Evolutionary conservation across 768 basidiomycete genomes (phyloP).

Genomic region (Sistotremastrum suecicum): DNA sequence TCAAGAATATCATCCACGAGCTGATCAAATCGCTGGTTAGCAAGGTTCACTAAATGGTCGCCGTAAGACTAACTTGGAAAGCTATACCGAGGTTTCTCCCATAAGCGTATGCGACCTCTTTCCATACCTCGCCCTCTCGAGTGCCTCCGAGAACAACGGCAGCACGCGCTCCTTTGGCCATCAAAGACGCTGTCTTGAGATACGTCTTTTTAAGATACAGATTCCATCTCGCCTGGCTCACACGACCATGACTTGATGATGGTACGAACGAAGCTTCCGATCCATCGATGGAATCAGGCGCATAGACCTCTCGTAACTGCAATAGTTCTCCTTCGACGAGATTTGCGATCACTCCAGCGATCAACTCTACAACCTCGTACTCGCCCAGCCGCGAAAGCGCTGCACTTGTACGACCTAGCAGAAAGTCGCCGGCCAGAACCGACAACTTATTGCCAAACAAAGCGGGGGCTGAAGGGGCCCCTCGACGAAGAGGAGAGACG

Average conservation of each 20-base stretch:
- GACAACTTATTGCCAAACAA: conserved; percentile 88
- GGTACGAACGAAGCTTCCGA: neutral
- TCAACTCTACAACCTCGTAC: conserved; percentile 83
- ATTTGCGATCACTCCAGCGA: conserved; percentile 85
- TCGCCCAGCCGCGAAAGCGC: conserved; percentile 79
- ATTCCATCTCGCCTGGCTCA: conserved; percentile 44
- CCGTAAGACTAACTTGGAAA: conserved; percentile 59
- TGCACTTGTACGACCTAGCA: conserved; percentile 81
- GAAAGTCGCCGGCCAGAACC: conserved; percentile 90
- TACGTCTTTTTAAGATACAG: conserved; percentile 87
- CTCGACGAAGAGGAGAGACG: conserved; percentile 55
- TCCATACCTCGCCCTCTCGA: conserved; percentile 62
- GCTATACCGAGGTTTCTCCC: conserved; percentile 85
- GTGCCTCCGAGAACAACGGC: conserved; percentile 82
- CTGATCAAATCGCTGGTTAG: conserved; percentile 23
- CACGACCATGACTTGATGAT: conserved; percentile 10
- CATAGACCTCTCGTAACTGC: conserved; percentile 32
- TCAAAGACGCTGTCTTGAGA: conserved; percentile 79
- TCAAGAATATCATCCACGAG: conserved; percentile 94
- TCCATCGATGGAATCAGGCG: neutral
- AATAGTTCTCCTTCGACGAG: conserved; percentile 95
- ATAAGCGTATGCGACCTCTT: conserved; percentile 84
- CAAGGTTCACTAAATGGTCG: neutral
- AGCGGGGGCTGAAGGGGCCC: conserved; percentile 50
- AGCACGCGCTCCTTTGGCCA: conserved; percentile 78